Evolutionary conservation across 2,329 filamentous ascomycete species (phyloP).

Genomic region (Aspergillus aculeatus): DNA sequence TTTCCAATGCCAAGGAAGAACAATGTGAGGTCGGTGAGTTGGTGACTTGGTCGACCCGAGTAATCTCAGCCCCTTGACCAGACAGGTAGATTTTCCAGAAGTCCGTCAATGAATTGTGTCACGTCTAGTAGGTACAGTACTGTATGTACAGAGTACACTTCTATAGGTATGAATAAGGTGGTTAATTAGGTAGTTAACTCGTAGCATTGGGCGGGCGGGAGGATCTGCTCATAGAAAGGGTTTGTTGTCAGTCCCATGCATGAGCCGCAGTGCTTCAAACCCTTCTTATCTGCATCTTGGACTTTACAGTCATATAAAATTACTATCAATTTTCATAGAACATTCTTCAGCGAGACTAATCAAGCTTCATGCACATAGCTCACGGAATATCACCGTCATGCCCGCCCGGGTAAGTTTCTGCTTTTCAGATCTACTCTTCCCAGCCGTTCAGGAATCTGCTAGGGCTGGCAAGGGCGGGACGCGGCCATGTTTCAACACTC

Average conservation of each 20-base stretch:
- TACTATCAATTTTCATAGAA: too few relatives aligned
- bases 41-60: background rate
- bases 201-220: background rate
- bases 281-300: background rate
- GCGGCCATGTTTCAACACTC: constrained; percentile 3
- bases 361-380: too few relatives aligned
- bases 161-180: too few relatives aligned
- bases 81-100: background rate
- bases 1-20: background rate
- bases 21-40: background rate
- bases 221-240: background rate
- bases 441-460: background rate
- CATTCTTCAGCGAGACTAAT: too few relatives aligned
- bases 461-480: background rate
- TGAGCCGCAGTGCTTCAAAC: background rate
- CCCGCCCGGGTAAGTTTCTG: too few relatives aligned
- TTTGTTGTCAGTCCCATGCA: background rate
- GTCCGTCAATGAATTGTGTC: background rate
- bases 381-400: too few relatives aligned
- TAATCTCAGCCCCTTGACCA: background rate
- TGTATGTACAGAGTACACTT: too few relatives aligned
- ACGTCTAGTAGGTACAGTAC: background rate
- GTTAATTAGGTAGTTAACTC: too few relatives aligned
- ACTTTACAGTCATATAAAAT: background rate
- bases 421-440: background rate